Base-by-base conservation (phyloP, 2,329 filamentous ascomycete species). In the Ophiognomonia clavigignenti-juglandacearum region DNA sequence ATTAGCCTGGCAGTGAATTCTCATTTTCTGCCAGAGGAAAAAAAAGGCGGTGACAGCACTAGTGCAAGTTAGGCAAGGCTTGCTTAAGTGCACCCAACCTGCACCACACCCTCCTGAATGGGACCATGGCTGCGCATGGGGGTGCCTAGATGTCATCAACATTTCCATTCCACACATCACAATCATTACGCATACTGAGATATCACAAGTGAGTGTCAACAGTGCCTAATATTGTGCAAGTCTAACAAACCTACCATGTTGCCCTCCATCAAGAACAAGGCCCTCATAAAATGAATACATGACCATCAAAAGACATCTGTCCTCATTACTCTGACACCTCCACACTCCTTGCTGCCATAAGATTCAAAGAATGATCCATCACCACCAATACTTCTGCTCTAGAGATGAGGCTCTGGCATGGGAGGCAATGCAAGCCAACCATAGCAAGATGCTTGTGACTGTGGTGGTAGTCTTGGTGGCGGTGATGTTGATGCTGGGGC, bases 321-420 rank as follows among this genome's bases (percentile, higher is more conserved):
- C 19, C 35, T 39, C 46, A 49, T 39, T 43, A 43, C 50, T 43
- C 38, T 40, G 20, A 43, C 27, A 52, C 46, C 36, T 35, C 31
- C n/a, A 31, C 19, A 34, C 40, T 45, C 48, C 45, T 35, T 39
- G 27, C 39, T 35, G 27, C 39, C 35, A 40, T 49, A 45, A 49
- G 35, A 46, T 49, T 40, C 35, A 35, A 49, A 46, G 35, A 45
- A 52, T 48, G 40, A 43, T 49, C 35, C 50, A 46, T 40, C 39
- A 39, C 20, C 46, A 31, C 42, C 42, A 35, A 46, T 24, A 38
- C 11, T 27, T 45, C 39, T 49, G 27, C 29, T 49, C 27, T 18
- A 36, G 23, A 39, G 20, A 43, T 46, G 16, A 36, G 41, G 22
- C 23, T 10, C 16, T 16, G 24, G 23, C 10, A 31, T 22, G 18